Evolutionary conservation across 1,284 basidiomycete species (phyloP), one percentile per base, ranked within the genome.

Genomic region (Waitea zeae): DNA sequence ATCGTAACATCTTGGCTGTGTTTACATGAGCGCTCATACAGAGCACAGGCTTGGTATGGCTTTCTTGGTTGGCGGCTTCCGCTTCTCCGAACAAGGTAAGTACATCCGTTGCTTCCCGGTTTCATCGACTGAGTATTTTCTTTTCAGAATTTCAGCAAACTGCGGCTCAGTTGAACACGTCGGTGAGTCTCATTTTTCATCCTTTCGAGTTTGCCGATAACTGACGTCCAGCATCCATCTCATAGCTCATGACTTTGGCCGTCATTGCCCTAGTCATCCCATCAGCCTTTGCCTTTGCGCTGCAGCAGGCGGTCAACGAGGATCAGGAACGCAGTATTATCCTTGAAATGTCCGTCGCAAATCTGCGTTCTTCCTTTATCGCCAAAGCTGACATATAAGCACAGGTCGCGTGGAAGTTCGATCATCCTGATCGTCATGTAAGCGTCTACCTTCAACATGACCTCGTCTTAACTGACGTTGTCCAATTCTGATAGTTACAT

Each of bases 121-220:
- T 61, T 70, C 34, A 60, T 67, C 37, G 76, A 72, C 53, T 64
- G 66, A 44, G 67, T n/a, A n/a, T n/a, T n/a, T n/a, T n/a, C n/a
- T n/a, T n/a, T n/a, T 72, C 75, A 47, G 59, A 69, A 28, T 76
- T 76, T 46, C 64, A 64, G 33, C 59, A 68, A 18, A 64, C 67
- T 46, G 69, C 70, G 15, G 71, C 72, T 6, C 72, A 77, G 48
- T 57, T 75, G 37, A 74, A 75, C 46, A 70, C 69, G 38, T 70
- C 69, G n/a, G n/a, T n/a, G n/a, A n/a, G n/a, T n/a, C n/a, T 3
- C 17, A 70, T 62, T 17, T 4, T 3, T 29, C 12, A 34, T 7
- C 17, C 17, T n/a, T 34, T 27, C 22, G 33, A 20, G 29, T 30
- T 13, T 20, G 20, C 30, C 31, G 26, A n/a, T n/a, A n/a, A n/a